Evolutionary conservation across 345 rosid genomes (phyloP), one percentile per base, ranked within the genome.

Genomic region (Citrus hindsii): DNA sequence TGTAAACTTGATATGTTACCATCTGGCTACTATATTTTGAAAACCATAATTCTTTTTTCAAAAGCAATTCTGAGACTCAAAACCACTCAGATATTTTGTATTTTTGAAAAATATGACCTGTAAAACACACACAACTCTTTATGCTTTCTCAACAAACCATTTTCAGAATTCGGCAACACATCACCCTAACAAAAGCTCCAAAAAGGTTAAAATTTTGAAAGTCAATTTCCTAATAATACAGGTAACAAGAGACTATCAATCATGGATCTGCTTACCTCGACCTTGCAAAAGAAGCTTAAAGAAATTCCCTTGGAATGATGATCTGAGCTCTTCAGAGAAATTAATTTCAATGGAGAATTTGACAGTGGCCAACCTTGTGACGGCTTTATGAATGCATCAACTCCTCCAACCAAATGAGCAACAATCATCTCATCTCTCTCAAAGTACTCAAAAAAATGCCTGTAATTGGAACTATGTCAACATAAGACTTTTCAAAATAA

Each of bases 281-380:
- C 89, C 81, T 86, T 90, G 85, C 87, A 79, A 76, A 91, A 81
- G 75, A 87, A 82, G 79, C 85, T 85, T 66, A 88, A 76, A 14
- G 95, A 88, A 77, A 91, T 81, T 80, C 80, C 90, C 79, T 82
- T 88, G 27, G 89, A 84, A 67, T 83, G 80, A 69, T 81, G 76
- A 71, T 81, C 83, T 75, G 87, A 73, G 83, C 76, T 86, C 85
- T 88, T 85, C 69, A 91, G 77, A 64, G 90, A 88, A 66, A 81
- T 76, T 72, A 91, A 64, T 73, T 86, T 82, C 84, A 89, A 68
- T 37, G 90, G 89, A 73, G 86, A 82, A 81, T 76, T 74, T 72
- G 63, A 69, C 18, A 87, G 58, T 24, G 98, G 98, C 97, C 98
- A 94, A 81, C 92, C 96, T 46, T 86, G 91, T 78, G 90, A 76